Percentiles rank a stretch among this genome's conserved stretches.
Conservation (phyloP, 495 filamentous ascomycete genomes). For the Penicillium nucicola region DNA sequence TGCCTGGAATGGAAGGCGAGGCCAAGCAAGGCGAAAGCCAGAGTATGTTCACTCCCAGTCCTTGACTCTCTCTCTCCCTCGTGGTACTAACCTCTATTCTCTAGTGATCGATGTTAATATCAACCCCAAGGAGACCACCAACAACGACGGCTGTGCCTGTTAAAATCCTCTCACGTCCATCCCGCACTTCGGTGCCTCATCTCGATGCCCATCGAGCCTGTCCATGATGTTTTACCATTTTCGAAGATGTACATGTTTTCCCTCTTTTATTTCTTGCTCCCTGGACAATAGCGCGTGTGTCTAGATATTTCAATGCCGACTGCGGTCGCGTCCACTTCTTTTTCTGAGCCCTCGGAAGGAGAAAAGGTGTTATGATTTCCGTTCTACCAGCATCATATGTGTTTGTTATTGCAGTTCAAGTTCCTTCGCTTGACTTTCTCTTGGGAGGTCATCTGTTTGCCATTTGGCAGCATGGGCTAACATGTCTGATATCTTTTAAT, state of each 20-base stretch:
- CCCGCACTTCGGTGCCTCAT: constrained; percentile 12
- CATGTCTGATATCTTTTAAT: constrained; percentile 22
- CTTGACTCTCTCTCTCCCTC: not conserved
- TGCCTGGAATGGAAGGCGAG: constrained; percentile 95
- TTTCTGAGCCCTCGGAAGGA: constrained; percentile 13
- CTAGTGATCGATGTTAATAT: constrained; percentile 95
- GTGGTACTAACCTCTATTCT: constrained; percentile 17
- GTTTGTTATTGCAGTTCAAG: constrained; percentile 10
- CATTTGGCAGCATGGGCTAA: constrained; percentile 8
- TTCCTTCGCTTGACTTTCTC: constrained; percentile 10
- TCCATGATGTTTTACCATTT: constrained; percentile 40
- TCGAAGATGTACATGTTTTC: constrained; percentile 45
- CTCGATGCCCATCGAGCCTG: constrained; percentile 35
- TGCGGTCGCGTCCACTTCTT: constrained; percentile 14
- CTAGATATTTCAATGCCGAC: constrained; percentile 23
- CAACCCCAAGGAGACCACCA: constrained; percentile 63
- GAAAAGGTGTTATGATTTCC: constrained; percentile 21
- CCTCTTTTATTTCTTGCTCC: constrained; percentile 18
- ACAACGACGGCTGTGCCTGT: constrained; percentile 81
- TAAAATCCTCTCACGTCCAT: constrained; percentile 34
- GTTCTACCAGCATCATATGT: constrained; percentile 21
- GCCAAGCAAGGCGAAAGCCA: constrained; percentile 63
- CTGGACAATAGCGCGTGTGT: constrained; percentile 29
- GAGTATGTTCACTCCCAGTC: constrained; percentile 40
- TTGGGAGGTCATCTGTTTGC: constrained; percentile 3